Percentiles rank a stretch among this genome's conserved stretches.
Evolutionary conservation across 2,329 filamentous ascomycete genomes (phyloP).

Genomic region (Fusarium sp.): DNA sequence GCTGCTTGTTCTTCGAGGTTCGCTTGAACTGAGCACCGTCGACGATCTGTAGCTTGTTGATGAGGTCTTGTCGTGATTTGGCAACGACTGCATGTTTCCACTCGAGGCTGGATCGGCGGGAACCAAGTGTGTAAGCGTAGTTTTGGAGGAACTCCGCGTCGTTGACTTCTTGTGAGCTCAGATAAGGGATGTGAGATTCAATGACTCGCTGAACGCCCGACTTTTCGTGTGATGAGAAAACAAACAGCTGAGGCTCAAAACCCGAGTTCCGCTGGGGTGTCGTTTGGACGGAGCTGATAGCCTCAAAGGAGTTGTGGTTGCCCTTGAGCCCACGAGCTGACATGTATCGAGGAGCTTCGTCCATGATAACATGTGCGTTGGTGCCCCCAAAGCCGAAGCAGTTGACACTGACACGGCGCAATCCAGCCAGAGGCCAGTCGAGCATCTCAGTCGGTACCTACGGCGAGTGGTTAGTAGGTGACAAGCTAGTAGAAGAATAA

Average conservation of each 20-base stretch:
- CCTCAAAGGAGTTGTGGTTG: constrained; percentile 55
- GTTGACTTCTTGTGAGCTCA: constrained; percentile 39
- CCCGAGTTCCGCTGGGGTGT: neutral
- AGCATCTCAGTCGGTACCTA: constrained; percentile 60
- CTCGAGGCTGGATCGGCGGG: constrained; percentile 61
- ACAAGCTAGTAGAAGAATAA: neutral
- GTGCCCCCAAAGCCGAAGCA: constrained; percentile 73
- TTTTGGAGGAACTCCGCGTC: constrained; percentile 52
- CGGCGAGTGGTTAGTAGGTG: constrained; percentile 10
- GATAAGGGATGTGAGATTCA: constrained; percentile 53
- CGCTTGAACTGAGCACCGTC: constrained; percentile 43
- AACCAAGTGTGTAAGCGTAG: constrained; percentile 63
- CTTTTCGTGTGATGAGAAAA: constrained; percentile 62
- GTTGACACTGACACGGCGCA: constrained; percentile 68
- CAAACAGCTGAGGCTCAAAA: constrained; percentile 56
- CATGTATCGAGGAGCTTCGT: constrained; percentile 62
- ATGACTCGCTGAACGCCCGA: constrained; percentile 56
- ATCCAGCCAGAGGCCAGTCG: constrained; percentile 61
- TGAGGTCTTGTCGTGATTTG: constrained; percentile 53
- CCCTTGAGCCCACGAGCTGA: constrained; percentile 53
- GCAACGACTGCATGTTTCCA: constrained; percentile 61
- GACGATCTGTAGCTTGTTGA: constrained; percentile 45
- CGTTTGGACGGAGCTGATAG: neutral
- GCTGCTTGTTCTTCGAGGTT: constrained; percentile 46
- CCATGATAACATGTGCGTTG: constrained; percentile 68